Conservation (phyloP, 2,329 filamentous ascomycete genomes). For the Arthrobotrys pseudoclavata region DNA sequence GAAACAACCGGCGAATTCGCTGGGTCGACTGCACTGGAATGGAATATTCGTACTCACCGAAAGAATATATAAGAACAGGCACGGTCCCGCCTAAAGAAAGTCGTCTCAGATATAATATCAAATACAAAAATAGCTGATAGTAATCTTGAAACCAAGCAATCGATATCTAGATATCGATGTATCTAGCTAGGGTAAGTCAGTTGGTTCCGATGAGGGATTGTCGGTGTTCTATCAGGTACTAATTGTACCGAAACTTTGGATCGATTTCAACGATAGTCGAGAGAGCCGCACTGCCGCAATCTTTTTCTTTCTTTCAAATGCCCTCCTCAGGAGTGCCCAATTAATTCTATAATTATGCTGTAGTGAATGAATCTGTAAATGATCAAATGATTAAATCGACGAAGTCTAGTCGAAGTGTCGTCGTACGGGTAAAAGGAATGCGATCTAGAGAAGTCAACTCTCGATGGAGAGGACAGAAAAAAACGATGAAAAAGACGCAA, state of each 20-base stretch:
- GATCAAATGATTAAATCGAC: slow-evolving; percentile 26
- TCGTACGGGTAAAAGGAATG: slow-evolving; percentile 53
- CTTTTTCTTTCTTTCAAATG: slow-evolving; percentile 36
- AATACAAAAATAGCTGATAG: slow-evolving; percentile 2
- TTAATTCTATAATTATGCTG: slow-evolving; percentile 33
- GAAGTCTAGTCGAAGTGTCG: slow-evolving; percentile 44
- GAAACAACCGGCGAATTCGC: slow-evolving; percentile 35
- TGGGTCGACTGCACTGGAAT: slow-evolving; percentile 15
- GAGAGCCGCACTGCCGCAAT: slow-evolving; percentile 44
- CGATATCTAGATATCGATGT: slow-evolving; percentile 25
- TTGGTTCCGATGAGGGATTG: slow-evolving; percentile 19
- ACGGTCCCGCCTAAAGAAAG: slow-evolving; percentile 27
- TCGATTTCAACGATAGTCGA: slow-evolving; percentile 40
- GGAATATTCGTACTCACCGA: slow-evolving; percentile 32
- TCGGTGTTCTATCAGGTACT: slow-evolving; percentile 28
- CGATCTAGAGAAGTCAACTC: slow-evolving; percentile 57
- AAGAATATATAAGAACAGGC: slow-evolving; percentile 43
- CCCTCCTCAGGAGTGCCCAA: slow-evolving; percentile 52
- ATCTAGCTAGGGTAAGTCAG: slow-evolving; percentile 6
- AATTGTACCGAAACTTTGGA: slow-evolving; percentile 12
- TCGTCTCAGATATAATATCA: slow-evolving; percentile 8
- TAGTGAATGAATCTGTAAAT: slow-evolving; percentile 32
- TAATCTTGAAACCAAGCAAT: slow-evolving; percentile 8
- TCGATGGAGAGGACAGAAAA: slow-evolving; percentile 54
- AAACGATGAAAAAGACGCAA: slow-evolving; percentile 36